phyloP scores from a whole-genome alignment of 2,329 filamentous ascomycete species.

The Biscogniauxia marginata region DNA sequence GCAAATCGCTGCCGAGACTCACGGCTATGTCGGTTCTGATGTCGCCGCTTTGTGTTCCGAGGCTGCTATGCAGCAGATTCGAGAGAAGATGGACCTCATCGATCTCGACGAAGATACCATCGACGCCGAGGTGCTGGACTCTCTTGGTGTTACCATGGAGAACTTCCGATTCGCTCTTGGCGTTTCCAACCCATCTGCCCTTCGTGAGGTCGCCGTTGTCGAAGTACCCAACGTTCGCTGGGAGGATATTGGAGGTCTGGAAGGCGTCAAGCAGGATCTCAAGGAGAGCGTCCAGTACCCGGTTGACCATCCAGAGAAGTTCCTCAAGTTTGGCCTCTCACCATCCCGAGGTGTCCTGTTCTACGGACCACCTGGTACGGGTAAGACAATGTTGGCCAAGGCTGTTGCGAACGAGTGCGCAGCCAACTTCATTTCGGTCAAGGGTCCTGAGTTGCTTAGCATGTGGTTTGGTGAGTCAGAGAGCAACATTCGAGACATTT shows the following conservation, averaged over 20 bases:
- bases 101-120: constrained; percentile 99
- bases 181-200: constrained; percentile 96
- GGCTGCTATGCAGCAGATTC: constrained; percentile 99
- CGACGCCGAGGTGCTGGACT: constrained; percentile 96
- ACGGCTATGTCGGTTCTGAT: constrained; percentile 99
- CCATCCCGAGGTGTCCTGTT: constrained; percentile 98
- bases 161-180: constrained; percentile 99
- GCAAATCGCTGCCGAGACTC: constrained; percentile 94
- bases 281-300: constrained; percentile 99
- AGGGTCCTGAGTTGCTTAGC: constrained; percentile 95
- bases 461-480: constrained; percentile 99
- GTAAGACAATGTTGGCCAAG: constrained; percentile 99
- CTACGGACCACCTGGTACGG: constrained; percentile 98
- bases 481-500: constrained; percentile 99
- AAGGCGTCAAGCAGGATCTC: constrained; percentile 98
- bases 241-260: constrained; percentile 99
- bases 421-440: constrained; percentile 99
- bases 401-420: constrained; percentile 98
- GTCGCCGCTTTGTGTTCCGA: constrained; percentile 97
- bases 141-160: constrained; percentile 97
- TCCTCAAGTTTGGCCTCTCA: constrained; percentile 99
- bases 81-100: constrained; percentile 99
- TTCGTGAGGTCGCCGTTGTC: constrained; percentile 97
- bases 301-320: constrained; percentile 98
- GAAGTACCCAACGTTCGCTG: constrained; percentile 99